Conservation (phyloP, 2,329 filamentous ascomycete species). For the Triangularia setosa region DNA sequence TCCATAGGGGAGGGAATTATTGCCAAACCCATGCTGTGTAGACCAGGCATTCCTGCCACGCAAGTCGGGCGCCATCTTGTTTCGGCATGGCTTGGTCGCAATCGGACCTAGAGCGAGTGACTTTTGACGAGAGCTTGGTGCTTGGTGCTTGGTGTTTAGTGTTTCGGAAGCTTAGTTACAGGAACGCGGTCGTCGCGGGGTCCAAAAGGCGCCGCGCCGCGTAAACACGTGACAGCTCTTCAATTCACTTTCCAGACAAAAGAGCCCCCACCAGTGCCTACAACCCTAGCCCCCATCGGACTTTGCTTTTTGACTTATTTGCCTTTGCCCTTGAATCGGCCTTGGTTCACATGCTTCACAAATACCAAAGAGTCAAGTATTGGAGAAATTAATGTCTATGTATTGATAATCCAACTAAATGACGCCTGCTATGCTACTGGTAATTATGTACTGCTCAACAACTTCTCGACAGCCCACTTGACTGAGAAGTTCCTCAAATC, state of each 20-base stretch:
- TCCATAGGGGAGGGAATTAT: conserved; percentile 17
- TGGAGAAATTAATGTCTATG: neutral
- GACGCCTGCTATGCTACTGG: neutral
- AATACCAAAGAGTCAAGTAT: neutral
- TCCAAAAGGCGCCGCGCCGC: conserved; percentile 1
- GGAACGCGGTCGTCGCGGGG: conserved; percentile 6
- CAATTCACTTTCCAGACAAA: neutral
- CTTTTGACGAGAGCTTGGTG: neutral
- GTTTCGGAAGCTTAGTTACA: neutral
- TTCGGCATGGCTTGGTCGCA: conserved; percentile 13
- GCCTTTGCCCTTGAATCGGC: neutral
- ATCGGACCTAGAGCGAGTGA: neutral
- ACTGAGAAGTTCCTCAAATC: conserved; percentile 67
- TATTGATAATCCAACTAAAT: neutral
- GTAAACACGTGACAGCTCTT: conserved; percentile 15
- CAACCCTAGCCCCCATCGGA: neutral
- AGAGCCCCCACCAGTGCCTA: neutral
- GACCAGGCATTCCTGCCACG: conserved; percentile 18
- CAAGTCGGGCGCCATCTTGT: conserved; percentile 24
- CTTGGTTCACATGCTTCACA: too few relatives aligned
- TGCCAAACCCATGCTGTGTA: conserved; percentile 12
- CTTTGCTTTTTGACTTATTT: neutral
- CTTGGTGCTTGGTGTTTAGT: neutral
- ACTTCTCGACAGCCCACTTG: conserved; percentile 65
- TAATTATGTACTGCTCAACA: conserved; percentile 48